Evolutionary conservation across 441 rosid species (phyloP), one percentile per base, ranked within the genome.

Genomic region (Bruguiera hainesii): DNA sequence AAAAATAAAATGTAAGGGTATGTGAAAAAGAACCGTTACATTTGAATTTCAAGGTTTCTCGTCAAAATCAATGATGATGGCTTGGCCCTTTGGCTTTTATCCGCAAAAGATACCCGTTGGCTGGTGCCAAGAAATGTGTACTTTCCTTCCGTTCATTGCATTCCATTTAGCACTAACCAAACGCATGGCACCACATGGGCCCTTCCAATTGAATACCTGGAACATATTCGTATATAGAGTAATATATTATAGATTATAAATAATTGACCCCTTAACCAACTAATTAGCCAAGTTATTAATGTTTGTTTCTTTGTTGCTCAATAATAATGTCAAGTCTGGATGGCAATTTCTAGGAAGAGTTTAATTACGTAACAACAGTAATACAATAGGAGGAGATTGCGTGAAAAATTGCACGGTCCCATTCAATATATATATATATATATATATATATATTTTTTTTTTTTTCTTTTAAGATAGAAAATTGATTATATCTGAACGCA

Each of bases 41-140:
- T 82, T 82, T 79, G 81, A 82, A 79, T 65, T 82, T 76, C 59
- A 78, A 81, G 75, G 63, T 62, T 23, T 25, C 2, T 6, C 2
- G 11, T 25, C 25, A 29, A 73, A 28, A 50, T 51, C 28, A 33
- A 72, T 65, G 61, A 72, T 65, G 64, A 55, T 71, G 55, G 61
- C 42, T 56, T 59, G 11, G 49, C 15, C 64, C 57, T 73, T 59
- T 55, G 58, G 58, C 58, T 55, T 48, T 67, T 68, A 37, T 39
- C 48, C 57, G 42, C 65, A 61, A 52, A 46, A 50, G 60, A 13
- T 39, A 39, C 48, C 48, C 48, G 16, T 39, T 39, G 48, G 48
- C 48, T 42, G 48, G 48, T 42, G 48, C 48, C 48, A 3, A 42
- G 13, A 42, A 42, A 42, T 42, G 3, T 23, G 30, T 42, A 30